Evolutionary conservation across 345 rosid species (phyloP).

Genomic region (Lepidium sativum): DNA sequence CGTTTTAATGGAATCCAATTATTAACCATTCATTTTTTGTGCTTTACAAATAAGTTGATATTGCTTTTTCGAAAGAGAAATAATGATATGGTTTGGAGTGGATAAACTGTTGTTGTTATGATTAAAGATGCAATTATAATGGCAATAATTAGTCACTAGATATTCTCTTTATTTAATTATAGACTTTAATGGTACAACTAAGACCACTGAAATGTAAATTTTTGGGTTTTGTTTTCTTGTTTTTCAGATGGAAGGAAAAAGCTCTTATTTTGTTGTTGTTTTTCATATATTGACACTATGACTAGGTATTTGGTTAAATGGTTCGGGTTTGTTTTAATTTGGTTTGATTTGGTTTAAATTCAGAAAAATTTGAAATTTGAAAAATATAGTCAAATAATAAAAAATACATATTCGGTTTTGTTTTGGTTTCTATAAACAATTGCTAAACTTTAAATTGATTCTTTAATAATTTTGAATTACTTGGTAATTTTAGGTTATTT

Average conservation of each 20-base stretch:
- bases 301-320: too few relatives aligned
- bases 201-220: neutral
- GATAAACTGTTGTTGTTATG: conserved; percentile 20
- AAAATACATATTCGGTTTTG: too few relatives aligned
- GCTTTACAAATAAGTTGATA: neutral
- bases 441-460: too few relatives aligned
- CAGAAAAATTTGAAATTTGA: too few relatives aligned
- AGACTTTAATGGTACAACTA: neutral
- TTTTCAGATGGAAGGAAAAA: neutral
- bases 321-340: too few relatives aligned
- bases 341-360: too few relatives aligned
- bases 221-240: neutral
- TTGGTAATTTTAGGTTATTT: too few relatives aligned
- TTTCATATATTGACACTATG: too few relatives aligned
- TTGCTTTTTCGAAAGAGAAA: conserved; percentile 15
- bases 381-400: too few relatives aligned
- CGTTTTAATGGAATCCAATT: conserved; percentile 10
- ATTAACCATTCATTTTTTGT: conserved; percentile 3
- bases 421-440: too few relatives aligned
- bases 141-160: neutral
- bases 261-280: neutral
- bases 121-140: conserved; percentile 10
- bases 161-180: neutral
- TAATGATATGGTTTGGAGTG: conserved; percentile 23
- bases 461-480: too few relatives aligned